A percentile compares a stretch with the other conserved stretches of the same genome.
phyloP scores from a whole-genome alignment of 164 flowering plant species.

The Houttuynia cordata region DNA sequence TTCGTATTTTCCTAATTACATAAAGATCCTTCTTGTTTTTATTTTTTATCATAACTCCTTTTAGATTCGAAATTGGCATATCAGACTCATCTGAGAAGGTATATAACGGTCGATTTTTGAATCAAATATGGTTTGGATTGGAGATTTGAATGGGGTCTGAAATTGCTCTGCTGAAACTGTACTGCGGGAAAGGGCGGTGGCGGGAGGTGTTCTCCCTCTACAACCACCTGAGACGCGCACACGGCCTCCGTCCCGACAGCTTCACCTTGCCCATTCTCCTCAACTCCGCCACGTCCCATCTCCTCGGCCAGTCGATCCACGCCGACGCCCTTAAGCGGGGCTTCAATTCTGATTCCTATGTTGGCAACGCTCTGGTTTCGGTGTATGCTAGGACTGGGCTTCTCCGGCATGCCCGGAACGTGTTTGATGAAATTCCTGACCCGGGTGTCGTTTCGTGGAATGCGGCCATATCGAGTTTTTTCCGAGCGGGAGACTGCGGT shows the following conservation, averaged over 20 bases:
- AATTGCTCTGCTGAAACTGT: constrained; percentile 9
- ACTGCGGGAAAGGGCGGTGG: constrained; percentile 11
- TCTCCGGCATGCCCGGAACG: constrained; percentile 7
- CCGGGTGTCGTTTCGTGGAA: constrained; percentile 12
- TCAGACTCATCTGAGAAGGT: no score
- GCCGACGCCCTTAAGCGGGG: constrained; percentile 17
- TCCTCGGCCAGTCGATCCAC: constrained; percentile 12
- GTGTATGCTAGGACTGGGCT: constrained; percentile 8
- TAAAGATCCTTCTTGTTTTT: no score
- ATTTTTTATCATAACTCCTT: no score
- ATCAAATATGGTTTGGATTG: no score
- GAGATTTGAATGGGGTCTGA: constrained; percentile 13
- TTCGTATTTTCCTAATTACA: no score
- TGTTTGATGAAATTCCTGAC: constrained; percentile 14
- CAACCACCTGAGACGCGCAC: constrained; percentile 4
- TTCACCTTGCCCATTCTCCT: constrained; percentile 16
- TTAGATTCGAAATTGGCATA: no score
- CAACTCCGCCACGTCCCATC: constrained; percentile 1
- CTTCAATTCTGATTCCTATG: constrained; percentile 9
- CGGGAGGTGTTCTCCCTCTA: constrained; percentile 8
- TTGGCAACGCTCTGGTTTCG: constrained; percentile 9
- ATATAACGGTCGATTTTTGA: no score
- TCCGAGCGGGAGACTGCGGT: constrained; percentile 11
- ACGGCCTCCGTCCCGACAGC: constrained; percentile 12
- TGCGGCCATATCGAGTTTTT: constrained; percentile 11